Conservation (phyloP, 306 rosid species). For the Ziziphus jujuba region DNA sequence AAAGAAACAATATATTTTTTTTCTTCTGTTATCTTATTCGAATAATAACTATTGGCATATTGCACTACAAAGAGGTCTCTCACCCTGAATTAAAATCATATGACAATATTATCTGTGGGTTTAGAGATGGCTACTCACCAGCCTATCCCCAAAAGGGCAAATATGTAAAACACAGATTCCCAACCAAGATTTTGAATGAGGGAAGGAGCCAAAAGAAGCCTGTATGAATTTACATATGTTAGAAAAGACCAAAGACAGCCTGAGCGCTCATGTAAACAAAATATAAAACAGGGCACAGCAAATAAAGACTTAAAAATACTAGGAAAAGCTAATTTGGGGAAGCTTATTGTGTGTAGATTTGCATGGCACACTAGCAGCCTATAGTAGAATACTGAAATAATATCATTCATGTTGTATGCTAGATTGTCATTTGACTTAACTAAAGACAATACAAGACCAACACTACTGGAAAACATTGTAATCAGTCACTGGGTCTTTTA, state of each 20-base stretch:
- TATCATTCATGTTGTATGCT: neutral
- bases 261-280: neutral
- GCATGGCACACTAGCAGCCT: neutral
- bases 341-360: neutral
- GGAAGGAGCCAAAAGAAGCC: slow-evolving; percentile 94
- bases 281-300: neutral
- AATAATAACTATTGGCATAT: neutral
- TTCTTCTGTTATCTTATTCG: neutral
- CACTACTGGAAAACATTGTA: neutral
- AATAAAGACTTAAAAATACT: neutral
- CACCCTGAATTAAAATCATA: neutral
- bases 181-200: slow-evolving; percentile 87
- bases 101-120: slow-evolving; percentile 2
- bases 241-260: slow-evolving; percentile 12
- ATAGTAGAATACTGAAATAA: neutral
- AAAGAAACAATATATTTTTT: neutral
- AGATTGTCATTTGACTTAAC: neutral
- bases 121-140: slow-evolving; percentile 63
- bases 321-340: neutral
- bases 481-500: too few species aligned
- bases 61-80: neutral
- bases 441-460: neutral
- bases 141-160: slow-evolving; percentile 73
- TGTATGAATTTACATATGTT: slow-evolving; percentile 37
- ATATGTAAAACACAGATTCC: slow-evolving; percentile 88